Evolutionary conservation across 352 stramenopile species (phyloP).

Genomic region (Phytophthora quininea): DNA sequence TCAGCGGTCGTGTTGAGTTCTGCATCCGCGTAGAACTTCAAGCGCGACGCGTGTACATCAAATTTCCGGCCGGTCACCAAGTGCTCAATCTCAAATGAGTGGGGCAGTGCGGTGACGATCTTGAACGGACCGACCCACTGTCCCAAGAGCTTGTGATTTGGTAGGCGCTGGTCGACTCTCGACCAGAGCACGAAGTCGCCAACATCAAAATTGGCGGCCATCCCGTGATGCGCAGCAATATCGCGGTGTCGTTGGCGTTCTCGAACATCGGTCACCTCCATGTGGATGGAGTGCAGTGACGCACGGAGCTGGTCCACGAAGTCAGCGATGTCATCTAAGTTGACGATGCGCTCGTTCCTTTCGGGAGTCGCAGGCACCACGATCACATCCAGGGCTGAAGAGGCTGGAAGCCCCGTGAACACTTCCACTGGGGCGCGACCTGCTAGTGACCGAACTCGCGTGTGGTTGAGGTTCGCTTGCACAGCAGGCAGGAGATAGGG

Average conservation of each 20-base stretch:
- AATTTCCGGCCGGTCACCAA: conserved; percentile 7
- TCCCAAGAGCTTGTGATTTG: conserved; percentile 21
- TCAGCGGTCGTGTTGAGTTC: conserved; percentile 9
- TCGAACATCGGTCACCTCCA: conserved; percentile 6
- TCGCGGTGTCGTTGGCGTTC: neutral
- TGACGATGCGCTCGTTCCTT: neutral
- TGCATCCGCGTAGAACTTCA: neutral
- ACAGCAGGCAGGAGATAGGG: conserved; percentile 16
- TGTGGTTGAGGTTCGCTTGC: conserved; percentile 27
- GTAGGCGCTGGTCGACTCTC: conserved; percentile 18
- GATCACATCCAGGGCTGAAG: conserved; percentile 1
- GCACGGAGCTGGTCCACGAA: conserved; percentile 1
- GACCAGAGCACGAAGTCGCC: conserved; percentile 32
- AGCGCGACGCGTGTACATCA: conserved; percentile 8
- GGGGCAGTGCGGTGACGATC: neutral
- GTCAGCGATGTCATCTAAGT: neutral
- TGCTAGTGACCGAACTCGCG: conserved; percentile 8
- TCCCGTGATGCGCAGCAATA: conserved; percentile 8
- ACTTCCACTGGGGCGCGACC: conserved; percentile 13
- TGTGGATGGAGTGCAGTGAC: conserved; percentile 15
- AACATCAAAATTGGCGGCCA: conserved; percentile 19
- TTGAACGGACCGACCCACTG: conserved; percentile 27
- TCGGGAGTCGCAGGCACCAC: neutral
- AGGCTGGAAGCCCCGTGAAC: conserved; percentile 17
- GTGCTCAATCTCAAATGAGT: conserved; percentile 21